These are phyloP conservation scores for Alternaria brassicae DNA, from an alignment of 2,329 filamentous ascomycete species.

Conservation along the genomic window DNA sequence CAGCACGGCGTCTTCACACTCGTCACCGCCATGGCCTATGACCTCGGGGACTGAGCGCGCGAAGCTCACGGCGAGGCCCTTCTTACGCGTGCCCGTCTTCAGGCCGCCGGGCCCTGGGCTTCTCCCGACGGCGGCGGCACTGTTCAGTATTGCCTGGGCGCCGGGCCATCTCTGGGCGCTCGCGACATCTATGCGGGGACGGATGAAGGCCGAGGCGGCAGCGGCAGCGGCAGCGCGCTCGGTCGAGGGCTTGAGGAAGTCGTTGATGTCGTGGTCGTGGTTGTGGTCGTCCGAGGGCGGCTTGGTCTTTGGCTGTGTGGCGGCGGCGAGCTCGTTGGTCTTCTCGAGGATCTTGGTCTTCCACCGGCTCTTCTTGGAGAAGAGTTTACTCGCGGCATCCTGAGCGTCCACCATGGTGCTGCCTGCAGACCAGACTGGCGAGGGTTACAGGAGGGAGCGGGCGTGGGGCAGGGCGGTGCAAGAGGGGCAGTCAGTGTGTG, in stretches of 20 bases:
- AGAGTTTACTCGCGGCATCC: conserved; percentile 45
- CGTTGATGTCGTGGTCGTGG: conserved; percentile 59
- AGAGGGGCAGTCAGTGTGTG: neutral
- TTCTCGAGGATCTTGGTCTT: conserved; percentile 57
- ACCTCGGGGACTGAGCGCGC: conserved; percentile 74
- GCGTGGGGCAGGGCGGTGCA: neutral
- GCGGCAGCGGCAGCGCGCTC: conserved; percentile 49
- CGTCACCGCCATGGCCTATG: conserved; percentile 92
- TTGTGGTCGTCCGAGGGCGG: conserved; percentile 47
- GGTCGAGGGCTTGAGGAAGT: conserved; percentile 64
- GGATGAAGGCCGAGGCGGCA: conserved; percentile 36
- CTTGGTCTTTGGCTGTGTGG: conserved; percentile 38
- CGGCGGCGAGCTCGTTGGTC: conserved; percentile 45
- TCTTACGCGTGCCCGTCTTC: conserved; percentile 56
- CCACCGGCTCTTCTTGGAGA: conserved; percentile 55
- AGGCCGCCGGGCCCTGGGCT: conserved; percentile 48
- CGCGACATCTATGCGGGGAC: conserved; percentile 58
- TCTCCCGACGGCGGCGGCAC: conserved; percentile 40
- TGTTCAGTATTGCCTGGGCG: conserved; percentile 53
- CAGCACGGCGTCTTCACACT: conserved; percentile 73
- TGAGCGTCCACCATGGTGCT: conserved; percentile 44
- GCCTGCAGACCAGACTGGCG: conserved; percentile 9
- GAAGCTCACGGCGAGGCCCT: conserved; percentile 78
- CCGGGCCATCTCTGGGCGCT: conserved; percentile 61
- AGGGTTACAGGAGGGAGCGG: neutral